phyloP scores from a whole-genome alignment of 1,284 basidiomycete genomes.

The Fereydounia khargensis region DNA sequence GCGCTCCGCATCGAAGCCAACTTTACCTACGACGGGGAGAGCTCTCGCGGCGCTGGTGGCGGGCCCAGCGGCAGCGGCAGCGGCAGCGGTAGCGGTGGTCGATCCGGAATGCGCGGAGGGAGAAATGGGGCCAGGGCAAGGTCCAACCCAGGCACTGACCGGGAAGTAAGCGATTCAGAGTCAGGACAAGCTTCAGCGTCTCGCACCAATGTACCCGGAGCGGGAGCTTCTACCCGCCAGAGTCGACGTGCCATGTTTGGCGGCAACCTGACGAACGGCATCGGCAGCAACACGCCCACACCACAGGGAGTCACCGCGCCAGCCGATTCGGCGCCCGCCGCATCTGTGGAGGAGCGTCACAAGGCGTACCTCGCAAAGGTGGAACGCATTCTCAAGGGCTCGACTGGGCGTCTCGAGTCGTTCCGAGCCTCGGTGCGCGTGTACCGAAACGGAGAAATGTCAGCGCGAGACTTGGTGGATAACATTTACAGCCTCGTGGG shows the following conservation, averaged over 20 bases:
- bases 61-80: constrained; percentile 7
- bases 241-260: constrained; percentile 35
- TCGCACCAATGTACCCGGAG: constrained; percentile 44
- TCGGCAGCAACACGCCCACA: constrained; percentile 2
- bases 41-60: constrained; percentile 3
- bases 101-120: too few relatives aligned
- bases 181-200: too few relatives aligned
- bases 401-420: constrained; percentile 70
- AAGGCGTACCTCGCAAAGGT: constrained; percentile 70
- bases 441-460: constrained; percentile 75
- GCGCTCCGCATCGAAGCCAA: constrained; percentile 75
- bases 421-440: constrained; percentile 78
- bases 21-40: constrained; percentile 71
- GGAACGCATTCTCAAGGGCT: constrained; percentile 65
- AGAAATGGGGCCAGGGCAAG: too few relatives aligned
- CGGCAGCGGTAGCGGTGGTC: not conserved
- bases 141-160: too few relatives aligned
- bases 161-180: too few relatives aligned
- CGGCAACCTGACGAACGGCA: constrained; percentile 19
- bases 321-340: constrained; percentile 62
- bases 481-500: constrained; percentile 84
- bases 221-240: constrained; percentile 32
- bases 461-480: constrained; percentile 77
- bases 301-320: constrained; percentile 20
- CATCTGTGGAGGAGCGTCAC: constrained; percentile 63